Percentiles rank a stretch among this genome's conserved stretches.
These are phyloP conservation scores for Arthrobotrys iridis DNA, from an alignment of 2,329 filamentous ascomycete genomes.

Conservation along the genomic window DNA sequence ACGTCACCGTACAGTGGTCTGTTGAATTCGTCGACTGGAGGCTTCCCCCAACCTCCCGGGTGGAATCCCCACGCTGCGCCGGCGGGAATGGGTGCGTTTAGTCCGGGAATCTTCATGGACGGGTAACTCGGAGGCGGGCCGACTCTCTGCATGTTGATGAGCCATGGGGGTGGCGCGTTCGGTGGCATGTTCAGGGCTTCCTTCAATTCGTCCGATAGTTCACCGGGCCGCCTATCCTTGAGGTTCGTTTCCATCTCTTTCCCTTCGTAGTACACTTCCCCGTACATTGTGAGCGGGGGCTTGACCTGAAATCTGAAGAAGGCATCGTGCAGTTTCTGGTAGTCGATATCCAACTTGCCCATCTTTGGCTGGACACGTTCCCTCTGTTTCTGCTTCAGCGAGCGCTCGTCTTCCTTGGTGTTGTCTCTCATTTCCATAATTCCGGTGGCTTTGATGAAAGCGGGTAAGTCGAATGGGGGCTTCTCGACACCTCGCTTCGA, in stretches of 20 bases:
- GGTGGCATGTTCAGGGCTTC: constrained; percentile 94
- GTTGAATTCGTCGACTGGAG: constrained; percentile 92
- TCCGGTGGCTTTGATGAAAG: constrained; percentile 96
- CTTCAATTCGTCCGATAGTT: constrained; percentile 86
- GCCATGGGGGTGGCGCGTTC: constrained; percentile 92
- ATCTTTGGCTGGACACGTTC: constrained; percentile 95
- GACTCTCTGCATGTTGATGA: constrained; percentile 94
- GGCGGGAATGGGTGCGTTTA: constrained; percentile 90
- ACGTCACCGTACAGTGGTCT: constrained; percentile 92
- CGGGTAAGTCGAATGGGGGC: constrained; percentile 87
- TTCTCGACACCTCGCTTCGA: constrained; percentile 98
- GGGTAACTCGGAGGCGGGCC: constrained; percentile 95
- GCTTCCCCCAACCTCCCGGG: constrained; percentile 94
- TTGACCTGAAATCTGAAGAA: constrained; percentile 99
- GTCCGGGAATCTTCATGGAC: constrained; percentile 89
- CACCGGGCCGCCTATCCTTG: constrained; percentile 86
- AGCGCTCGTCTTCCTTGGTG: constrained; percentile 93
- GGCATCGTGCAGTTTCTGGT: constrained; percentile 96
- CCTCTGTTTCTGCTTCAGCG: constrained; percentile 92
- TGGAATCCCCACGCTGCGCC: constrained; percentile 95
- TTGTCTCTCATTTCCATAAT: constrained; percentile 98
- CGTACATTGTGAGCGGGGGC: constrained; percentile 89
- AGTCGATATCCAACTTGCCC: constrained; percentile 97
- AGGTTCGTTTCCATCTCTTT: constrained; percentile 98
- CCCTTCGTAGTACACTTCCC: constrained; percentile 99